Evolutionary conservation across 2,329 filamentous ascomycete species (phyloP).

Genomic region (Fonsecaea multimorphosa): DNA sequence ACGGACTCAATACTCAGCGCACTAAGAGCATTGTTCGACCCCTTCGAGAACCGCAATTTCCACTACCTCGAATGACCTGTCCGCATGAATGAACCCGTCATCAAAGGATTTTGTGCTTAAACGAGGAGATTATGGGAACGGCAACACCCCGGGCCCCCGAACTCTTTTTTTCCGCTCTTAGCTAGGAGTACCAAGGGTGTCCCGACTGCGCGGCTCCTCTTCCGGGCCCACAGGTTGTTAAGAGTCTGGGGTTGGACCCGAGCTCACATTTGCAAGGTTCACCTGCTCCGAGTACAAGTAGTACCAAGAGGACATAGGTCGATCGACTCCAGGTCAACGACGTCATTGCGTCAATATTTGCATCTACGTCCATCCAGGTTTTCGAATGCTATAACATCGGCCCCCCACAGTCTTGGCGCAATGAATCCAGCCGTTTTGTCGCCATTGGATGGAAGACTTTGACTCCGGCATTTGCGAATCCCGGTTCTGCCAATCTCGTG

Average conservation of each 20-base stretch:
- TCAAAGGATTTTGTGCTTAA: neutral
- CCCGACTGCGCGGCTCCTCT: neutral
- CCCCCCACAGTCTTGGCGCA: neutral
- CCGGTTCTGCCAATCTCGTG: neutral
- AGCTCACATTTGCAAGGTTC: neutral
- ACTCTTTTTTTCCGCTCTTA: neutral
- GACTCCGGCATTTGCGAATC: neutral
- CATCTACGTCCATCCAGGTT: neutral
- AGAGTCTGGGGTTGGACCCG: neutral
- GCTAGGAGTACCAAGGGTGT: neutral
- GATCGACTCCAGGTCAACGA: neutral
- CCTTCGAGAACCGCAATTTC: neutral
- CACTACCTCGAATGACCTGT: neutral
- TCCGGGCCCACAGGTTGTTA: neutral
- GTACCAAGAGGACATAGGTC: neutral
- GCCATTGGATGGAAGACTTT: neutral
- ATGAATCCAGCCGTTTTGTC: neutral
- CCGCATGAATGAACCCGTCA: neutral
- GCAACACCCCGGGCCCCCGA: neutral
- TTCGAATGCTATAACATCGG: neutral
- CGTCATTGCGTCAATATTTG: neutral
- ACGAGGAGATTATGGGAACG: neutral
- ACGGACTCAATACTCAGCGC: no score
- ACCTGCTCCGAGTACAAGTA: no score
- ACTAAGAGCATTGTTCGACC: no score